phyloP scores from a whole-genome alignment of 768 basidiomycete species.

The Tricholoma saponaceum region DNA sequence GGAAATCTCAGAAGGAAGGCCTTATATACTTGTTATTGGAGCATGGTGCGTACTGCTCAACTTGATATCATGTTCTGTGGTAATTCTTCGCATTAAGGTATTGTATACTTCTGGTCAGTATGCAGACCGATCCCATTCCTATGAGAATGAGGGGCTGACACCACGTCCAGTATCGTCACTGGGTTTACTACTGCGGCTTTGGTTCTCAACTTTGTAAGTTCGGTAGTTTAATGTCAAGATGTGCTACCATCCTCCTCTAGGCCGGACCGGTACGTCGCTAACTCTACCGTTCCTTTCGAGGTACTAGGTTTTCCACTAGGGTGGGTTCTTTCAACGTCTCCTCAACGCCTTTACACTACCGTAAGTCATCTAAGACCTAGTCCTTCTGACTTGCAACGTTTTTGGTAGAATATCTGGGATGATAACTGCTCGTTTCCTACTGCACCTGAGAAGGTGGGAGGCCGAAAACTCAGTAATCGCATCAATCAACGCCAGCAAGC shows the following conservation, averaged over 20 bases:
- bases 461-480: constrained; percentile 7
- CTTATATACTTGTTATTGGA: constrained; percentile 22
- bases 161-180: constrained; percentile 8
- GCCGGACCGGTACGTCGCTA: neutral
- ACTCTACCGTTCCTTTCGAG: neutral
- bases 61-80: neutral
- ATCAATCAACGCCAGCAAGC: neutral
- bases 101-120: neutral
- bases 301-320: neutral
- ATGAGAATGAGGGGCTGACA: neutral
- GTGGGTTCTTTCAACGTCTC: neutral
- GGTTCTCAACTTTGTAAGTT: constrained; percentile 21
- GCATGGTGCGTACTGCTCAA: constrained; percentile 15
- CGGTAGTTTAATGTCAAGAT: neutral
- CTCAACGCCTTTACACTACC: neutral
- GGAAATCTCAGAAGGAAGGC: constrained; percentile 12
- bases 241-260: neutral
- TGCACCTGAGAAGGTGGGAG: constrained; percentile 13
- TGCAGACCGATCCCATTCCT: neutral
- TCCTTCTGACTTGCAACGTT: neutral
- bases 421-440: constrained; percentile 15
- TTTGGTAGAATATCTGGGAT: constrained; percentile 9
- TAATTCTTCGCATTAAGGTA: neutral
- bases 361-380: neutral
- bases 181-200: constrained; percentile 20